Percentiles rank a stretch among this genome's conserved stretches.
Evolutionary conservation across 140 eudicot species (phyloP).

Genomic region (Stevia rebaudiana): DNA sequence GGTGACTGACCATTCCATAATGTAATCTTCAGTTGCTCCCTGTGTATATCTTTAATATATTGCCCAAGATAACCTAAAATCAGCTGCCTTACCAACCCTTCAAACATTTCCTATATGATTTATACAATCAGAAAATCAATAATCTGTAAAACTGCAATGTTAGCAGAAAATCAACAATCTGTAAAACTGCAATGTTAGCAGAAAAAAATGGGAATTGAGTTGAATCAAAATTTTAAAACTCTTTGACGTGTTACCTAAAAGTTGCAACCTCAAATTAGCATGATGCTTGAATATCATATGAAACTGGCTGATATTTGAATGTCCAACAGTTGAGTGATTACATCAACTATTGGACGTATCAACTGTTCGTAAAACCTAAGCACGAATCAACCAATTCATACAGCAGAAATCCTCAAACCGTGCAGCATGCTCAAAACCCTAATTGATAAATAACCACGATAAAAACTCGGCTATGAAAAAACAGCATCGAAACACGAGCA

Average conservation of each 20-base stretch:
- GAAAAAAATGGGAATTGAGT: no score
- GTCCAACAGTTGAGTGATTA: neutral
- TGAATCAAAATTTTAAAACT: no score
- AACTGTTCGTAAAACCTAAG: neutral
- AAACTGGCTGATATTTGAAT: neutral
- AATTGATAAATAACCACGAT: neutral
- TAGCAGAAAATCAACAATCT: constrained; percentile 1
- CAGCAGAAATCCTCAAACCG: neutral
- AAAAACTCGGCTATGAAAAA: neutral
- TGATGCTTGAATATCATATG: neutral
- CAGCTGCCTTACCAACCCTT: constrained; percentile 83
- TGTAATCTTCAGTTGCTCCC: constrained; percentile 93
- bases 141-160: neutral
- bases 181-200: neutral
- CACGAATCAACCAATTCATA: constrained; percentile 2
- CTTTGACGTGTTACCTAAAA: constrained; percentile 11
- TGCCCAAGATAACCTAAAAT: constrained; percentile 84
- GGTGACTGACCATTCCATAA: constrained; percentile 57
- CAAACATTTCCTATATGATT: constrained; percentile 57
- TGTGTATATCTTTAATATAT: constrained; percentile 85
- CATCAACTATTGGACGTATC: constrained; percentile 4
- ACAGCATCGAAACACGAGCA: neutral
- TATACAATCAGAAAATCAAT: constrained; percentile 14
- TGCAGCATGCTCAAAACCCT: constrained; percentile 9
- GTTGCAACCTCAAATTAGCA: constrained; percentile 16